Evolutionary conservation across 2,329 filamentous ascomycete genomes (phyloP), one percentile per base, ranked within the genome.

Genomic region (Aspergillus glaucus): DNA sequence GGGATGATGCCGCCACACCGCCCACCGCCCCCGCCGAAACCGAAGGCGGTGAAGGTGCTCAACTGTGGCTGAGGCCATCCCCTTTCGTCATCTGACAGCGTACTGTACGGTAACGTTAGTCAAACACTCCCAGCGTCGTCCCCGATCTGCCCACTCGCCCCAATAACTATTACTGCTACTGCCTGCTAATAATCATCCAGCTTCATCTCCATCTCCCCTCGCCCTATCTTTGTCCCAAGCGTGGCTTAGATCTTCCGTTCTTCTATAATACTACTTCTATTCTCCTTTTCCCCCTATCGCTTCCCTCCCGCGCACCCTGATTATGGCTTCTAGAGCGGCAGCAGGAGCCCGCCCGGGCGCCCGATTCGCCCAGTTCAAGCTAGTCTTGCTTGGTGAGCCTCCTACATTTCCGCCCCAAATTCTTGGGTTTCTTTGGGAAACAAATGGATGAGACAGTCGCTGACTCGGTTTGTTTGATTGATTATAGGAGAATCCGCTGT

Each of bases 361-460:
- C 73, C 85, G 92, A 66, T 97, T 98, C 74, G 92, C 93, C 64
- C 93, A 98, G 80, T 98, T 98, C 78, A 98, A 98, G 80, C 82
- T 98, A 63, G 93, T 98, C 58, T 79, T 98, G 67, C 80, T 98
- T 57, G 93, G 93, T 97, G 81, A 60, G 86, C 66, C 26, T 28
- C 26, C 9, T 28, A 28, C 26, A 28, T 30, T 30, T 5, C 26
- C 50, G 17, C 47, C 37, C 46, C 45, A 45, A 49, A 50, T 6
- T 22, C 7, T 21, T 40, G 4, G 37, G 7, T 12, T 17, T 22
- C 6, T n/a, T 22, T 6, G 42, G 15, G 21, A 36, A 44, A 2
- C 10, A 15, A 8, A 24, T 40, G 45, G 26, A 43, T 21, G 12
- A n/a, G 12, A 21, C 19, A 22, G 37, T 21, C 21, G 22, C 41